Percentiles rank a stretch among this genome's conserved stretches.
phyloP scores from a whole-genome alignment of 2,329 filamentous ascomycete species.

The Talaromyces sp. region DNA sequence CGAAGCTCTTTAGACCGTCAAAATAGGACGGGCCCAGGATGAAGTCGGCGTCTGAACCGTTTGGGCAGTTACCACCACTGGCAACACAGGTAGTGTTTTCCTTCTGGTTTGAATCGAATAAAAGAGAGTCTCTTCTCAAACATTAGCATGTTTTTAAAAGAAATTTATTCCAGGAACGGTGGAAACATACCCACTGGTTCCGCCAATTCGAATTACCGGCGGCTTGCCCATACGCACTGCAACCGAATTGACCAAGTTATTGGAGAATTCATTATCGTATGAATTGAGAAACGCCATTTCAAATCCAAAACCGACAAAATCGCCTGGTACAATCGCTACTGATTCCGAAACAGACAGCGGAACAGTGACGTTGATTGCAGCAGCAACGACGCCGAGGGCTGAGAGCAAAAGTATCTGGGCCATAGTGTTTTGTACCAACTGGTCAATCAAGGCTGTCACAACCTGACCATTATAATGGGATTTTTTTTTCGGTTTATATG shows the following conservation, averaged over 20 bases:
- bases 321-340: background rate
- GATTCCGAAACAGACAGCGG: no score
- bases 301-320: background rate
- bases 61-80: background rate
- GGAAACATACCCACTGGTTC: conserved; percentile 9
- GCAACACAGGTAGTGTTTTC: background rate
- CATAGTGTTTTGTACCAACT: no score
- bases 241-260: conserved; percentile 8
- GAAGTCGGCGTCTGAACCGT: conserved; percentile 5
- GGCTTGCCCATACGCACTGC: conserved; percentile 11
- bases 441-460: no score
- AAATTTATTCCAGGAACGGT: no score
- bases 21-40: conserved; percentile 11
- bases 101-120: background rate
- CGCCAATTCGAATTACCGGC: conserved; percentile 12
- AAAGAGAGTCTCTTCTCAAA: no score
- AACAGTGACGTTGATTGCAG: no score
- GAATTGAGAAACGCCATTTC: background rate
- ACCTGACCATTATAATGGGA: no score
- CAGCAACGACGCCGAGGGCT: no score
- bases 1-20: conserved; percentile 7
- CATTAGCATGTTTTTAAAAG: no score
- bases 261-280: conserved; percentile 9
- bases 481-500: no score
- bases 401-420: no score